These are phyloP conservation scores for Sophora flavescens DNA, from an alignment of 306 rosid species.

Conservation along the genomic window DNA sequence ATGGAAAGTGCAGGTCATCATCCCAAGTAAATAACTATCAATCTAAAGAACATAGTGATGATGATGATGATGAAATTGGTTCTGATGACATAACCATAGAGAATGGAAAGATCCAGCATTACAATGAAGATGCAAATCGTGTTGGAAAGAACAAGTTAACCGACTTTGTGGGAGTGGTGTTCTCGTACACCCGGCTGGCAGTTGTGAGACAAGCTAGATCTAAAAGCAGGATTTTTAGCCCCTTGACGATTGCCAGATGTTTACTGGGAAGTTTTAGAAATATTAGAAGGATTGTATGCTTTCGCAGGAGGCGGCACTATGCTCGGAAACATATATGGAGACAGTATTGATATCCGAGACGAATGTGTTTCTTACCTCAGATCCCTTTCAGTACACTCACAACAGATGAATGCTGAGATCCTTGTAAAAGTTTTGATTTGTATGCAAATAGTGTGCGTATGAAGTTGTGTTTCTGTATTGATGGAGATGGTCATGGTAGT, in stretches of 20 bases:
- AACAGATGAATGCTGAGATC: constrained; percentile 25
- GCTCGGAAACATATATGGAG: constrained; percentile 46
- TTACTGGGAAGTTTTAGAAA: constrained; percentile 70
- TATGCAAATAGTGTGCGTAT: background rate
- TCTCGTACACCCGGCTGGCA: constrained; percentile 56
- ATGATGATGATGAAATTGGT: constrained; percentile 41
- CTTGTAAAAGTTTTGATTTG: constrained; percentile 26
- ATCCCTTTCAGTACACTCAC: background rate
- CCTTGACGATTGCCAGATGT: constrained; percentile 55
- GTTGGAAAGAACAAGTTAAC: constrained; percentile 49
- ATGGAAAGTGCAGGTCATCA: constrained; percentile 56
- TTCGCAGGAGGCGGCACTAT: constrained; percentile 54
- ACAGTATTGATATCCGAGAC: constrained; percentile 38
- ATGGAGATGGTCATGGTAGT: constrained; percentile 3
- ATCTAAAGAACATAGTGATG: constrained; percentile 45
- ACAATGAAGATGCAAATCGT: constrained; percentile 26
- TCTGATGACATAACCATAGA: constrained; percentile 54
- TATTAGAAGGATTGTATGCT: constrained; percentile 57
- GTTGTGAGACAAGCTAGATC: constrained; percentile 46
- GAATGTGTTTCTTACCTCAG: background rate
- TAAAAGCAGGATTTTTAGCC: constrained; percentile 41
- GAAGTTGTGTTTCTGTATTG: constrained; percentile 17
- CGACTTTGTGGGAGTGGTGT: constrained; percentile 61
- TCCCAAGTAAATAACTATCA: constrained; percentile 48
- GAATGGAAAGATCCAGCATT: constrained; percentile 48